These are phyloP conservation scores for Carallia brachiata DNA, from an alignment of 345 rosid species.

Conservation along the genomic window DNA sequence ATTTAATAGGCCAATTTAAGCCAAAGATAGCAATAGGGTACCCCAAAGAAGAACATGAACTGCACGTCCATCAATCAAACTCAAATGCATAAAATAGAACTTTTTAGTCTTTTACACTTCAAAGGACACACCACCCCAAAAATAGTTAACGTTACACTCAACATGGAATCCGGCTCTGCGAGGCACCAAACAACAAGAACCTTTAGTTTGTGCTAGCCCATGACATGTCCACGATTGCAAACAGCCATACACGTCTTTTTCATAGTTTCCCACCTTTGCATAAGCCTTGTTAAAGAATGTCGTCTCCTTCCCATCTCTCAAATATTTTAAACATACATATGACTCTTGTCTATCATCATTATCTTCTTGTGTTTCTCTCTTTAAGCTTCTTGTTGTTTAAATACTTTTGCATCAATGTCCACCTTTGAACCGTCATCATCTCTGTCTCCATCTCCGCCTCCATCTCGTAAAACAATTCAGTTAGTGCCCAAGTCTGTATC, in stretches of 20 bases:
- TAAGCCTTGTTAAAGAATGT: constrained; percentile 4
- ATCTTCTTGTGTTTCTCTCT: background rate
- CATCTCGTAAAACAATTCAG: constrained; percentile 37
- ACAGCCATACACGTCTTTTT: constrained; percentile 50
- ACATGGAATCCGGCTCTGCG: constrained; percentile 5
- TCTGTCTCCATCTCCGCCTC: constrained; percentile 21
- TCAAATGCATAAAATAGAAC: background rate
- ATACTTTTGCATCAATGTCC: background rate
- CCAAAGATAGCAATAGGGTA: constrained; percentile 4
- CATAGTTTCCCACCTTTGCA: constrained; percentile 20
- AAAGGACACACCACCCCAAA: constrained; percentile 8
- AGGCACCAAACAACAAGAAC: background rate
- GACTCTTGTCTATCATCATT: background rate
- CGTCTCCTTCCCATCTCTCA: constrained; percentile 12
- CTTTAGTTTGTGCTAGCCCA: constrained; percentile 20
- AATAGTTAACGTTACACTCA: background rate
- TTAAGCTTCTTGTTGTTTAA: background rate
- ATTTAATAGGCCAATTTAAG: too few relatives aligned
- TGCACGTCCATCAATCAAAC: background rate
- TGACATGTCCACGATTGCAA: constrained; percentile 32
- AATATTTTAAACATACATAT: background rate
- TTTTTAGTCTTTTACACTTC: background rate
- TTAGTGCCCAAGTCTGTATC: constrained; percentile 56
- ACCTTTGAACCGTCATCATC: constrained; percentile 34
- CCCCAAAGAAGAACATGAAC: constrained; percentile 13